Conservation (phyloP, 108 stramenopile genomes). For the Cylindrotheca fusiformis region DNA sequence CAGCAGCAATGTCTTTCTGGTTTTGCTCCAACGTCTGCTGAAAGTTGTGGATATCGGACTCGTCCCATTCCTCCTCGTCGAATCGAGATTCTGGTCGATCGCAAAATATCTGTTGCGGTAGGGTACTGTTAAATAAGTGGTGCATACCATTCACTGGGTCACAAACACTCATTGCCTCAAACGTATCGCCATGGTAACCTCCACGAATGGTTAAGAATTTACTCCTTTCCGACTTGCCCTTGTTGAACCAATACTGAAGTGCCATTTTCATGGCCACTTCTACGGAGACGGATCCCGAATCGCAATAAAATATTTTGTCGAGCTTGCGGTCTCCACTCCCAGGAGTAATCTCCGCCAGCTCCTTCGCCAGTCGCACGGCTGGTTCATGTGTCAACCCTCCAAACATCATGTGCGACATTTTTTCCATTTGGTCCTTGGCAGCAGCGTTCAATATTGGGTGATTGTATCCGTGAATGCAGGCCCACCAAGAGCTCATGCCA, state of each 20-base stretch:
- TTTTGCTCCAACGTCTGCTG: slow-evolving; percentile 31
- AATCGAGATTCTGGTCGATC: slow-evolving; percentile 33
- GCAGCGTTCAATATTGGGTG: slow-evolving; percentile 68
- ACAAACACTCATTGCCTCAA: slow-evolving; percentile 88
- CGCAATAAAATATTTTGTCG: slow-evolving; percentile 74
- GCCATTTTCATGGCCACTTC: slow-evolving; percentile 95
- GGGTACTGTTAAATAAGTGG: slow-evolving; percentile 47
- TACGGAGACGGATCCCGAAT: slow-evolving; percentile 75
- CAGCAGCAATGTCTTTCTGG: slow-evolving; percentile 72
- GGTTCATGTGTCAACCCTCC: slow-evolving; percentile 85
- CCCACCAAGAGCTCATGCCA: slow-evolving; percentile 92
- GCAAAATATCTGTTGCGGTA: slow-evolving; percentile 63
- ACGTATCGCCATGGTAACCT: slow-evolving; percentile 91
- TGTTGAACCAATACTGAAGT: slow-evolving; percentile 73
- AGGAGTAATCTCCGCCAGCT: slow-evolving; percentile 31
- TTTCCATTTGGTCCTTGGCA: slow-evolving; percentile 49
- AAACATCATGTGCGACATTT: slow-evolving; percentile 90
- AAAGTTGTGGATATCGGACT: slow-evolving; percentile 30
- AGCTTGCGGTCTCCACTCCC: slow-evolving; percentile 25
- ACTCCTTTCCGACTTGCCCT: slow-evolving; percentile 29
- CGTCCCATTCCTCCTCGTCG: slow-evolving; percentile 33
- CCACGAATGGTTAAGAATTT: slow-evolving; percentile 69
- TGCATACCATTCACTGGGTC: slow-evolving; percentile 88
- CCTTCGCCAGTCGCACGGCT: slow-evolving; percentile 52
- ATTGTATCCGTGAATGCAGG: slow-evolving; percentile 80